phyloP scores from a whole-genome alignment of 2,329 filamentous ascomycete species.

The Leptographium radiaticola region DNA sequence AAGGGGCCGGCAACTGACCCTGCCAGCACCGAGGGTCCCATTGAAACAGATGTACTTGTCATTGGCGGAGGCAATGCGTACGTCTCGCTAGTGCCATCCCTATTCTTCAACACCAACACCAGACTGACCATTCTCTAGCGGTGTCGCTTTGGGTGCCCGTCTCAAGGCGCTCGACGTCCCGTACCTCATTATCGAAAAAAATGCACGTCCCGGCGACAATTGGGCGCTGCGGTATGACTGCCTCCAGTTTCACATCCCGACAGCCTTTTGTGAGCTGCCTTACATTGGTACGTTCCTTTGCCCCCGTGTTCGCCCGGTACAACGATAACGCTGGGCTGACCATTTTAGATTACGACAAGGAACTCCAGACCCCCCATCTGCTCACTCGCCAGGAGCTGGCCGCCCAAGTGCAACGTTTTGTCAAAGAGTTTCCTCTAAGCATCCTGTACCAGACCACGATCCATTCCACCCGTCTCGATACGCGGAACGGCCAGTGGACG shows the following conservation, averaged over 20 bases:
- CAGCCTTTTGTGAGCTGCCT: slow-evolving; percentile 1
- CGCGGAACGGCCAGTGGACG: not conserved
- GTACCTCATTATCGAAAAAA: slow-evolving; percentile 1
- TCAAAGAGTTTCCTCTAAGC: not conserved
- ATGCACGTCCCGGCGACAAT: slow-evolving; percentile 1
- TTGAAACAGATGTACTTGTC: slow-evolving; percentile 2
- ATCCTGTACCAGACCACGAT: not conserved
- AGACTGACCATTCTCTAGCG: not conserved
- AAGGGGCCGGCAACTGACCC: not conserved
- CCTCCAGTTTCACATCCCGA: not conserved
- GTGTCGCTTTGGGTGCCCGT: not conserved
- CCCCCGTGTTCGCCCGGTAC: not conserved
- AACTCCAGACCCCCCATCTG: slow-evolving; percentile 1
- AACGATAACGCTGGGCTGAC: no score
- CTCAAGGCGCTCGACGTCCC: slow-evolving; percentile 1
- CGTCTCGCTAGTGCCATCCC: not conserved
- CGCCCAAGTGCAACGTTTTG: not conserved
- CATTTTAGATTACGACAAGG: slow-evolving; percentile 1
- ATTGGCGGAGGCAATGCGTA: slow-evolving; percentile 4
- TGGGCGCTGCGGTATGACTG: slow-evolving; percentile 2
- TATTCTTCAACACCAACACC: not conserved
- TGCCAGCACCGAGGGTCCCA: not conserved
- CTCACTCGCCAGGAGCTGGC: not conserved
- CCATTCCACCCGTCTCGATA: not conserved
- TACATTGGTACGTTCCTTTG: not conserved